A percentile compares a stretch with the other conserved stretches of the same genome.
These are phyloP conservation scores for Penicillium ucsense DNA, from an alignment of 495 filamentous ascomycete species.

Conservation along the genomic window DNA sequence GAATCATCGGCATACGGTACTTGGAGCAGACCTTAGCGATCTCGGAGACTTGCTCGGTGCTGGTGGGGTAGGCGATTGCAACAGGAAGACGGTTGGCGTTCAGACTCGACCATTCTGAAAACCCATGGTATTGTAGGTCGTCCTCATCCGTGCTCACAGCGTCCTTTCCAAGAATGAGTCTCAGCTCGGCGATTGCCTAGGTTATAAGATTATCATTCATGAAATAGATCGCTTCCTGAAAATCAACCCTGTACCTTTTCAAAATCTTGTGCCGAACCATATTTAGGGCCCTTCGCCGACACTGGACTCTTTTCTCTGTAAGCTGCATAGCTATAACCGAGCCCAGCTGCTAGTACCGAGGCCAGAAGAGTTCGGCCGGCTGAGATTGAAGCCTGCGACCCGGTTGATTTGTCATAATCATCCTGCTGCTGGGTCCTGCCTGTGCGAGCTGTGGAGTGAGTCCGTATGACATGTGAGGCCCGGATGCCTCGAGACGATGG, in stretches of 20 bases:
- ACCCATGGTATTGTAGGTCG: conserved; percentile 71
- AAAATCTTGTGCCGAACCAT: conserved; percentile 33
- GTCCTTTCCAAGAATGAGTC: conserved; percentile 51
- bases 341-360: conserved; percentile 26
- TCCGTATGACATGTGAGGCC: conserved; percentile 14
- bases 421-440: conserved; percentile 2
- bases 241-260: conserved; percentile 24
- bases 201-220: conserved; percentile 18
- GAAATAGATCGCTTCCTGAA: conserved; percentile 6
- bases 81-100: conserved; percentile 71
- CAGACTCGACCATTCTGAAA: conserved; percentile 79
- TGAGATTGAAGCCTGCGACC: conserved; percentile 9
- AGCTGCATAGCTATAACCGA: conserved; percentile 27
- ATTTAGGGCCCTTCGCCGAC: conserved; percentile 17
- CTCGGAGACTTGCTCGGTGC: conserved; percentile 68
- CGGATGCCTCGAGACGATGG: conserved; percentile 2
- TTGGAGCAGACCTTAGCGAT: conserved; percentile 77
- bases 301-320: conserved; percentile 10
- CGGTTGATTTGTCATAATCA: conserved; percentile 5
- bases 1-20: conserved; percentile 73
- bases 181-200: conserved; percentile 56
- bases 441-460: conserved; percentile 3
- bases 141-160: conserved; percentile 57
- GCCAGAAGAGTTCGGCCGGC: conserved; percentile 20
- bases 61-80: conserved; percentile 77